Conservation (phyloP, 352 stramenopile genomes). For the Phytophthora sansomeana region DNA sequence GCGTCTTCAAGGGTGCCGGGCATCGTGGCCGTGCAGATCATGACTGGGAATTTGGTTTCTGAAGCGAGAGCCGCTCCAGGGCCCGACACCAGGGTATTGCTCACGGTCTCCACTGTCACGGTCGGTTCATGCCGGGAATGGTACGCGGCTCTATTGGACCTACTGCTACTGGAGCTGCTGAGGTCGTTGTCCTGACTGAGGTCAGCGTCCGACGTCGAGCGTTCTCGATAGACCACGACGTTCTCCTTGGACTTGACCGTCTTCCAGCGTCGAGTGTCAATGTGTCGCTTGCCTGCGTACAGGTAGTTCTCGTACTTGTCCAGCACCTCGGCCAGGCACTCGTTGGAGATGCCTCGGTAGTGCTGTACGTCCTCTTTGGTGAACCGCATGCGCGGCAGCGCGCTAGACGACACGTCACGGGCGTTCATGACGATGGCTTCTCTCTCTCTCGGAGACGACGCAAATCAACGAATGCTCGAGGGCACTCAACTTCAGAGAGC, state of each 20-base stretch:
- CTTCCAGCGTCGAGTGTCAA: slow-evolving; percentile 55
- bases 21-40: slow-evolving; percentile 46
- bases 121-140: slow-evolving; percentile 15
- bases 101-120: slow-evolving; percentile 18
- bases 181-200: slow-evolving; percentile 7
- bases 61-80: slow-evolving; percentile 49
- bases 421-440: slow-evolving; percentile 29
- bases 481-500: slow-evolving; percentile 9
- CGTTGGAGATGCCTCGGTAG: slow-evolving; percentile 36
- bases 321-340: slow-evolving; percentile 40
- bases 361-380: slow-evolving; percentile 39
- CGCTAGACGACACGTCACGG: slow-evolving; percentile 28
- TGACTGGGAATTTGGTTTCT: slow-evolving; percentile 48
- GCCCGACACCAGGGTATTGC: slow-evolving; percentile 37
- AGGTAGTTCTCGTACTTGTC: slow-evolving; percentile 52
- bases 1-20: slow-evolving; percentile 62
- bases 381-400: slow-evolving; percentile 42
- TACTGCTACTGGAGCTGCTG: slow-evolving; percentile 19
- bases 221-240: slow-evolving; percentile 48
- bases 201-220: slow-evolving; percentile 20
- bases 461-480: slow-evolving; percentile 20
- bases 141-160: slow-evolving; percentile 12
- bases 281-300: slow-evolving; percentile 23
- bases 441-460: slow-evolving; percentile 2
- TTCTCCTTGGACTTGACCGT: slow-evolving; percentile 42